phyloP scores from a whole-genome alignment of 2,329 filamentous ascomycete species.

The Phoma sp. region DNA sequence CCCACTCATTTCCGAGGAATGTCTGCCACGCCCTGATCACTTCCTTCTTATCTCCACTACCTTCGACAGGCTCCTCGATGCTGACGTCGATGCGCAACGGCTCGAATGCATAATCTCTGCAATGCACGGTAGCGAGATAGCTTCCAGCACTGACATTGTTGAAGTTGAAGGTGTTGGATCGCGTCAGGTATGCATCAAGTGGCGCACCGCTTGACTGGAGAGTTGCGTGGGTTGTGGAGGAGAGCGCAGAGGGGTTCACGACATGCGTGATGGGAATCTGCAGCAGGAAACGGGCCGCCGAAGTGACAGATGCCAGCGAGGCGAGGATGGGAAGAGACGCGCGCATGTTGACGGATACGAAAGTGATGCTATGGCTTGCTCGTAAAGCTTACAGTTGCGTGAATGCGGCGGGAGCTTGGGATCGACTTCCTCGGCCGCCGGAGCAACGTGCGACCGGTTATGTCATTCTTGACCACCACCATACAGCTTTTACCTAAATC shows the following conservation, averaged over 20 bases:
- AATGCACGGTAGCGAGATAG: constrained; percentile 84
- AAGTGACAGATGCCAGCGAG: constrained; percentile 48
- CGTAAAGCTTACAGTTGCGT: constrained; percentile 4
- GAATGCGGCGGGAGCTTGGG: constrained; percentile 5
- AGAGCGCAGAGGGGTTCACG: constrained; percentile 55
- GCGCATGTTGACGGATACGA: constrained; percentile 29
- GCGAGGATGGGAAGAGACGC: constrained; percentile 49
- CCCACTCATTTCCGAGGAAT: constrained; percentile 88
- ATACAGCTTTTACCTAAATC: not conserved
- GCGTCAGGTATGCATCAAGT: constrained; percentile 68
- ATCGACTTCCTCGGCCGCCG: constrained; percentile 11
- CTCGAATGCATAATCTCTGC: constrained; percentile 74
- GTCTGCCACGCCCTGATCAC: constrained; percentile 78
- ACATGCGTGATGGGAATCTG: constrained; percentile 56
- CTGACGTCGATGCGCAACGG: constrained; percentile 79
- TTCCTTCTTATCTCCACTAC: constrained; percentile 41
- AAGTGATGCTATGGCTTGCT: constrained; percentile 6
- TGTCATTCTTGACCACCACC: not conserved
- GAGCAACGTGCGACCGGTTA: constrained; percentile 1
- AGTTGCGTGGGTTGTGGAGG: constrained; percentile 67
- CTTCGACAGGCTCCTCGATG: constrained; percentile 35
- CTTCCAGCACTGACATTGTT: constrained; percentile 71
- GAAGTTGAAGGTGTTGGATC: constrained; percentile 76
- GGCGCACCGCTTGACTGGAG: constrained; percentile 63
- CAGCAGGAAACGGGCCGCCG: constrained; percentile 57